Base-by-base conservation (phyloP, 2,329 filamentous ascomycete genomes). In the Aureobasidium sp. region DNA sequence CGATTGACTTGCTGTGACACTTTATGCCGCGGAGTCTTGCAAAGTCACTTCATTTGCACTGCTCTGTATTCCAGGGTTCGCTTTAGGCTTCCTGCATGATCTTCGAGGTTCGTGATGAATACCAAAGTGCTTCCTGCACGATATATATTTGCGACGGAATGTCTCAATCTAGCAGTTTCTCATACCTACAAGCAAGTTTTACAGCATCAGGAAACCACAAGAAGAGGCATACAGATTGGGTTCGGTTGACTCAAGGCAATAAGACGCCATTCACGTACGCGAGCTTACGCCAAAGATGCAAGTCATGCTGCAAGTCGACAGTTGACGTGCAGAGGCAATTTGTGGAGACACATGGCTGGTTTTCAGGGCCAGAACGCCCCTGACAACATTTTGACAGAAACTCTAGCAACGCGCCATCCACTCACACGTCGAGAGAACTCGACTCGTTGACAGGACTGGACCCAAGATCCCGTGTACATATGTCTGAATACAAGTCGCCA, bases 221-320 rank as follows among this genome's bases (percentile, higher is more conserved):
- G 23, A 42, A 32, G 51, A 55, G 9, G 26, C 10, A 9, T 37
- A 42, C 36, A 27, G 27, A 10, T 57, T n/a, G 17, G 23, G 17
- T 5, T 34, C n/a, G n/a, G 41, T 36, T 20, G 39, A 46, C 2
- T 46, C 53, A 46, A 6, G 39, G 26, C 4, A 3, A 8, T 6
- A 39, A 58, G 42, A 48, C 55, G 42, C 55, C 42, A 48, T 48
- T 20, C 32, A 27, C 23, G 42, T 29, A 39, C 42, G 55, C 39
- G 55, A 48, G 42, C 42, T 29, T 39, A 42, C 57, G 57, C 46
- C 57, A 60, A 42, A 47, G 34, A 60, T 15, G 46, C 57, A 50
- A 60, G 46, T 60, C 44, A 60, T 41, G 57, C 51, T 55, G 51
- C 51, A 55, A 55, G 51, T 55, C 13, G 46, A 42, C 57, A 27